Evolutionary conservation across 1,284 basidiomycete species (phyloP), one percentile per base, ranked within the genome.

Genomic region (Microbotryum saponariae): DNA sequence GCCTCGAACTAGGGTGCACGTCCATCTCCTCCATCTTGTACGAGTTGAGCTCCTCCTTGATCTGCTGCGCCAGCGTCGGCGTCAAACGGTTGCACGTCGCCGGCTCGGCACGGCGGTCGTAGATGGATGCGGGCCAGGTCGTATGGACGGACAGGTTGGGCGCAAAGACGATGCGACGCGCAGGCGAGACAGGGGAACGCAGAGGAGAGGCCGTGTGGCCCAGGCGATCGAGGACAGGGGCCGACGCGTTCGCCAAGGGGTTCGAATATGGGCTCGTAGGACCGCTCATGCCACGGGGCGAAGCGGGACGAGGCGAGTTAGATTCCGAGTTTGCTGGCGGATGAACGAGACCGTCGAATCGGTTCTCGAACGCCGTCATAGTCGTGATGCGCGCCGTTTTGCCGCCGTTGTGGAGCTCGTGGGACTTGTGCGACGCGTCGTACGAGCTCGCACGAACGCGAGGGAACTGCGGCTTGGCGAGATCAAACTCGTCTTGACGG

Each of bases 51-150:
- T 73, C 71, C 60, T 73, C 65, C 62, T 69, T 69, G 62, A 69
- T 69, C 46, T 59, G 57, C 56, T 67, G 89, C 51, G 94, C 94
- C 71, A 97, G 79, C 64, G 88, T 85, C 51, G 94, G 94, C 56
- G 94, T 98, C 71, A 98, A 78, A 42, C 90, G 83, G 78, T 93
- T 97, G 85, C 92, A 97, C 23, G 94, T 97, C 52, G 92, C 93
- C 31, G 91, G 91, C 77, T 97, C 94, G 71, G 89, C 92, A 66
- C 92, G 81, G 58, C 94, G 82, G 77, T 98, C 94, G 76, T 98
- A 98, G 60, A 92, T 86, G 49, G 82, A 81, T 12, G 90, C 78
- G 50, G 91, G 85, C 81, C 97, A 97, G 8, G 94, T 98, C 75
- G 92, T 89, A 74, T 97, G 97, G 56, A 97, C 89, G 42, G 89